Percentiles rank a stretch among this genome's conserved stretches.
phyloP scores from a whole-genome alignment of 225 moss, liverwort and hornwort species.

The Marchantia polymorpha region DNA sequence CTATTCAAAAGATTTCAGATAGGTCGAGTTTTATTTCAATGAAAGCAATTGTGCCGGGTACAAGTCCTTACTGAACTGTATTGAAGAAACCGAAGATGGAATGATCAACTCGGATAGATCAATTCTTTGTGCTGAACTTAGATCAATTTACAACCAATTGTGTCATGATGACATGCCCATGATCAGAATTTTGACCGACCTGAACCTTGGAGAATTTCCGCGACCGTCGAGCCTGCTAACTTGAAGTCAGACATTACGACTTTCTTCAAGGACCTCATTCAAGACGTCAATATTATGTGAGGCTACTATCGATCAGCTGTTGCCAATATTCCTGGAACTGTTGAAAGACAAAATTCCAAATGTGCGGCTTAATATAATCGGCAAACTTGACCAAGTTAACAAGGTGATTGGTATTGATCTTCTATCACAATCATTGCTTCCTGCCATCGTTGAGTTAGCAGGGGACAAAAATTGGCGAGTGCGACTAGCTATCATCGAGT shows the following conservation, averaged over 20 bases:
- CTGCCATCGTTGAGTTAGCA: slow-evolving; percentile 96
- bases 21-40: no score
- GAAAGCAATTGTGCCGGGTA: no score
- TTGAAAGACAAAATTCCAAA: slow-evolving; percentile 96
- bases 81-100: no score
- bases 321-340: slow-evolving; percentile 90
- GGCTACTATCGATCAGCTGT: slow-evolving; percentile 93
- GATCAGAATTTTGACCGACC: slow-evolving; percentile 87
- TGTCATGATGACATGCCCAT: slow-evolving; percentile 99
- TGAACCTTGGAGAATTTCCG: slow-evolving; percentile 92
- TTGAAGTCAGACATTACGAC: slow-evolving; percentile 88
- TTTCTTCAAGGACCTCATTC: slow-evolving; percentile 86
- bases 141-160: slow-evolving; percentile 86
- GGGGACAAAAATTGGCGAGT: slow-evolving; percentile 98
- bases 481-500: slow-evolving; percentile 93
- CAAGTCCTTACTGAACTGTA: no score
- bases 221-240: slow-evolving; percentile 79
- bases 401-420: slow-evolving; percentile 98
- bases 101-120: no score
- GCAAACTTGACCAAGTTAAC: slow-evolving; percentile 98
- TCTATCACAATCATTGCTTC: slow-evolving; percentile 89
- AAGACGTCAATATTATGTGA: slow-evolving; percentile 93
- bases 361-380: slow-evolving; percentile 89
- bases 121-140: slow-evolving; percentile 89
- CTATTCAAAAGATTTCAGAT: no score